Percentiles rank a stretch among this genome's conserved stretches.
phyloP scores from a whole-genome alignment of 257 asterid species.

The Solanum etuberosum region DNA sequence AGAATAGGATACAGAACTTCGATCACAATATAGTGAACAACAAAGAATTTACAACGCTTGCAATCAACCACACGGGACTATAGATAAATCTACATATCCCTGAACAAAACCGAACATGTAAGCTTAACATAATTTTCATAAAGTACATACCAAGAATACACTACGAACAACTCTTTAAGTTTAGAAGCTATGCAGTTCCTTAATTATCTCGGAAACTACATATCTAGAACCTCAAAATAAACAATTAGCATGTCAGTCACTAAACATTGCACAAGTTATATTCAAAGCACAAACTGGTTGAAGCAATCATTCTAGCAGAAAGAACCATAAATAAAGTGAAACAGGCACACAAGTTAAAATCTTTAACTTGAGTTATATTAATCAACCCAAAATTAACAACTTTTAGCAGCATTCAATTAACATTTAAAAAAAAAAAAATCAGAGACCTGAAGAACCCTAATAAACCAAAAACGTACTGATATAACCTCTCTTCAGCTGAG shows the following conservation, averaged over 20 bases:
- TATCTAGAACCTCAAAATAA: background rate
- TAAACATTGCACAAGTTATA: background rate
- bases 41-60: background rate
- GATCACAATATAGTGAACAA: background rate
- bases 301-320: background rate
- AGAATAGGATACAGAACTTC: background rate
- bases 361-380: background rate
- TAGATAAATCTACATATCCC: background rate
- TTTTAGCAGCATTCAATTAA: background rate
- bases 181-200: background rate
- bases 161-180: background rate
- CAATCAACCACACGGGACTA: background rate
- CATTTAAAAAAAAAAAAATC: background rate
- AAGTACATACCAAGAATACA: background rate
- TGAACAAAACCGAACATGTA: background rate
- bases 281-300: background rate
- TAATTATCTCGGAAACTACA: background rate
- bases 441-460: background rate
- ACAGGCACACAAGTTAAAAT: background rate
- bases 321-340: background rate
- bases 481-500: background rate
- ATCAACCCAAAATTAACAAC: background rate
- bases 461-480: background rate
- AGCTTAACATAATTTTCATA: background rate
- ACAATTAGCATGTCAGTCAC: background rate